phyloP scores from a whole-genome alignment of 352 stramenopile species.

The Phytophthora chlamydospora region DNA sequence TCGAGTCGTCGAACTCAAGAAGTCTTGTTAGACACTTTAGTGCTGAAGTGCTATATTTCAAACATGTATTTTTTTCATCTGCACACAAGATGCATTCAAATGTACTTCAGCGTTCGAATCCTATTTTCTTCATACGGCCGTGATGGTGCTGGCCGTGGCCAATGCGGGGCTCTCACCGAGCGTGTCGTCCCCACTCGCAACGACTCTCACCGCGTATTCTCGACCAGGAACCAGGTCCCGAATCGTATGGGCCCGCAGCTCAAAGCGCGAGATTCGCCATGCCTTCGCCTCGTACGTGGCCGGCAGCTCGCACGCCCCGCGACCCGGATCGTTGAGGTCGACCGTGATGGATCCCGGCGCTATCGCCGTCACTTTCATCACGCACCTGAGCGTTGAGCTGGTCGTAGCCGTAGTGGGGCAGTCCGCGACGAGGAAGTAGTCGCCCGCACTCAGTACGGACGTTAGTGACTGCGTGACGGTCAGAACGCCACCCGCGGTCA shows the following conservation, averaged over 20 bases:
- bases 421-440: slow-evolving; percentile 80
- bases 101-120: no score
- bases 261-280: slow-evolving; percentile 66
- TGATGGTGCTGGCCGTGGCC: slow-evolving; percentile 29
- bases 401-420: slow-evolving; percentile 23
- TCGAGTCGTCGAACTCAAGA: no score
- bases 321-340: slow-evolving; percentile 26
- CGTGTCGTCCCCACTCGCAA: slow-evolving; percentile 34
- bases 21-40: neutral
- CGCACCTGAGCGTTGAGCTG: slow-evolving; percentile 40
- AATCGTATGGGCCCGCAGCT: slow-evolving; percentile 64
- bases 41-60: no score
- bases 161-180: slow-evolving; percentile 51
- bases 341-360: slow-evolving; percentile 35
- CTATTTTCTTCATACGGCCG: neutral
- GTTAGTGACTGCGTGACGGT: slow-evolving; percentile 50
- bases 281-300: slow-evolving; percentile 56
- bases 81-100: no score
- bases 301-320: slow-evolving; percentile 49
- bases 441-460: slow-evolving; percentile 13
- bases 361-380: slow-evolving; percentile 43
- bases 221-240: slow-evolving; percentile 63
- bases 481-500: slow-evolving; percentile 36
- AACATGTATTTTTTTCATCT: no score
- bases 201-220: slow-evolving; percentile 72